Percentiles rank a stretch among this genome's conserved stretches.
Conservation (phyloP, 2,329 filamentous ascomycete species). For the Sarocladium kiliense region DNA sequence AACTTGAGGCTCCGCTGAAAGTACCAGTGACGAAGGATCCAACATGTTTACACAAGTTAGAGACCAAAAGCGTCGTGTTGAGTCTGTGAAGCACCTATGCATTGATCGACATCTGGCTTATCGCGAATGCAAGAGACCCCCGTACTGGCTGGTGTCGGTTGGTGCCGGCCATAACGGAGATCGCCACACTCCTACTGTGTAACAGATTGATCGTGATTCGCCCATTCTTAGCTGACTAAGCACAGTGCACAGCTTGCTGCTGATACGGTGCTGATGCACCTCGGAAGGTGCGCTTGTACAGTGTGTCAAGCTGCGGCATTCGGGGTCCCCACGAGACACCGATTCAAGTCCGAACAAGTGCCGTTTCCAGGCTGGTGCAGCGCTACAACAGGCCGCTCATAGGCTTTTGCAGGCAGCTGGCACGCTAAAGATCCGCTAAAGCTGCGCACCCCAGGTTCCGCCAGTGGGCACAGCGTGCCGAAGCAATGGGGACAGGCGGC, state of each 20-base stretch:
- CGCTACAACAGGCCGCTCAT: not conserved
- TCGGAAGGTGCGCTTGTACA: not conserved
- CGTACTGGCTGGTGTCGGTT: slow-evolving; percentile 7
- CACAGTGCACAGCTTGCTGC: not conserved
- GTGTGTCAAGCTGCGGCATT: not conserved
- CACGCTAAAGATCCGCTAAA: not conserved
- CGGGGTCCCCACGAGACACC: not conserved
- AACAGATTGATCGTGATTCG: not conserved
- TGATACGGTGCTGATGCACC: not conserved
- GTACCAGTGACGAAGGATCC: not conserved
- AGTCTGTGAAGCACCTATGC: not conserved
- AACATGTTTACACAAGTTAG: not conserved
- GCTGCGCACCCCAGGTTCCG: slow-evolving; percentile 5
- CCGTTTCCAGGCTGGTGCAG: not conserved
- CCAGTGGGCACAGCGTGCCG: not conserved
- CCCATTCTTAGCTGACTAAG: not conserved
- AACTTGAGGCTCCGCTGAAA: not conserved
- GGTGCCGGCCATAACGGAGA: slow-evolving; percentile 20
- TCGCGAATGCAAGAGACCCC: not conserved
- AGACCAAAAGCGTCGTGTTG: too few relatives aligned
- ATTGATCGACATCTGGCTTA: not conserved
- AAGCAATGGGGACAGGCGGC: not conserved
- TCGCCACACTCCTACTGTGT: slow-evolving; percentile 24
- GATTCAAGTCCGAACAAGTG: not conserved
- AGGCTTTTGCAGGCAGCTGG: not conserved